Evolutionary conservation across 345 rosid genomes (phyloP), one percentile per base, ranked within the genome.

Genomic region (Nephelium lappaceum): DNA sequence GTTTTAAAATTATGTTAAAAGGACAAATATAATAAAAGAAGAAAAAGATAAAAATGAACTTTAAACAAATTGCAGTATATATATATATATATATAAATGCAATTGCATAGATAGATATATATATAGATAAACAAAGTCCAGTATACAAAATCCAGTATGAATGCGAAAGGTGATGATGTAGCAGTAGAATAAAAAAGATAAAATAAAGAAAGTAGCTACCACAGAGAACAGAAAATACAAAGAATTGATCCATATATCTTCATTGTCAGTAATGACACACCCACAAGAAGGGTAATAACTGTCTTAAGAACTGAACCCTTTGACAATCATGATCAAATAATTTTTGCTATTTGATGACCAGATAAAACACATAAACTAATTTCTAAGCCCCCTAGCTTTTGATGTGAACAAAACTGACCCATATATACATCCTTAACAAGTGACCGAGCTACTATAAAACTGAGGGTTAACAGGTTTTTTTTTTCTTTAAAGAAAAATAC

Each of bases 181-280:
- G 16, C 77, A 64, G 70, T 36, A 15, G 63, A 64, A 76, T 51
- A 66, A 31, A 75, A 31, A 53, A 16, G 42, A 73, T 23, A 11
- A 60, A 65, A n/a, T n/a, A n/a, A 61, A 73, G 23, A 72, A 38
- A 21, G 11, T 57, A 61, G 42, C 27, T 24, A 27, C n/a, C 31
- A 42, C 16, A 75, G 41, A 11, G n/a, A 73, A 18, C 69, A 61
- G 15, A 62, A 43, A 66, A 36, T 31, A 74, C 43, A n/a, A 64
- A 11, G 4, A 75, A 64, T 42, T 42, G 25, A 43, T 62, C 21
- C 43, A 19, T 7, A 41, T 19, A 64, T 64, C 45, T 65, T 42
- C 53, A 43, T 31, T 12, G 10, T 74, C 2, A 74, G 25, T 24
- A 42, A 27, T 62, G 5, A 41, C 25, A 36, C 21, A 8, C 18